A percentile compares a stretch with the other conserved stretches of the same genome.
Evolutionary conservation across 768 basidiomycete genomes (phyloP).

Genomic region (Lanmaoa pseudosensibilis): DNA sequence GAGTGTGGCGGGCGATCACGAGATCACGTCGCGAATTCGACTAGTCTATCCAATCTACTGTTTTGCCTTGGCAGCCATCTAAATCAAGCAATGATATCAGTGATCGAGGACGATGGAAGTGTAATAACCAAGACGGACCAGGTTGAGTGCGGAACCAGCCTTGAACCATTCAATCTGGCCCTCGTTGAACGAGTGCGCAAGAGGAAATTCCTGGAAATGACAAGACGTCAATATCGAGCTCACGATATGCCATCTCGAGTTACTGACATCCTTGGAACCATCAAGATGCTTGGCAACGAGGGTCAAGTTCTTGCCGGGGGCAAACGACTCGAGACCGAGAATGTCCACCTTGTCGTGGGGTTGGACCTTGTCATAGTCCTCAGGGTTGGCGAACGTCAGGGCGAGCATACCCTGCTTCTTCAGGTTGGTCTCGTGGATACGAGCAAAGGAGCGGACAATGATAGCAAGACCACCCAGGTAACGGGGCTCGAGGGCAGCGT

Average conservation of each 20-base stretch:
- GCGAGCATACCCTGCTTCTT: slow-evolving; percentile 99
- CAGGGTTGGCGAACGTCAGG: slow-evolving; percentile 86
- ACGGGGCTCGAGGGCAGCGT: slow-evolving; percentile 94
- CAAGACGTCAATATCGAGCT: slow-evolving; percentile 14
- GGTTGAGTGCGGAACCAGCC: slow-evolving; percentile 91
- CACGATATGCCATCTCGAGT: neutral
- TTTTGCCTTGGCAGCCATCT: slow-evolving; percentile 74
- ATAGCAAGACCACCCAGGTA: slow-evolving; percentile 95
- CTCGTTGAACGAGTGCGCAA: slow-evolving; percentile 95
- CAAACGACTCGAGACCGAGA: slow-evolving; percentile 82
- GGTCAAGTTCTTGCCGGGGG: slow-evolving; percentile 89
- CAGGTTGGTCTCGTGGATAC: slow-evolving; percentile 97
- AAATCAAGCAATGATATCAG: slow-evolving; percentile 8
- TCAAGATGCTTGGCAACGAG: slow-evolving; percentile 80
- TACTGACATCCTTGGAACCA: slow-evolving; percentile 64
- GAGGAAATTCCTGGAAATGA: slow-evolving; percentile 56
- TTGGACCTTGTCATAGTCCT: slow-evolving; percentile 91
- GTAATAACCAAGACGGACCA: slow-evolving; percentile 48
- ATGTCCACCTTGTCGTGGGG: slow-evolving; percentile 90
- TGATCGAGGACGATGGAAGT: neutral
- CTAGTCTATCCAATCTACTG: slow-evolving; percentile 27
- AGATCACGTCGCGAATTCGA: neutral
- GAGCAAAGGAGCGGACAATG: slow-evolving; percentile 94
- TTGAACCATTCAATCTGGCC: slow-evolving; percentile 99
- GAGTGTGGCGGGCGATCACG: neutral